Conservation (phyloP, 1,284 basidiomycete genomes). For the Entoloma clypeatum region DNA sequence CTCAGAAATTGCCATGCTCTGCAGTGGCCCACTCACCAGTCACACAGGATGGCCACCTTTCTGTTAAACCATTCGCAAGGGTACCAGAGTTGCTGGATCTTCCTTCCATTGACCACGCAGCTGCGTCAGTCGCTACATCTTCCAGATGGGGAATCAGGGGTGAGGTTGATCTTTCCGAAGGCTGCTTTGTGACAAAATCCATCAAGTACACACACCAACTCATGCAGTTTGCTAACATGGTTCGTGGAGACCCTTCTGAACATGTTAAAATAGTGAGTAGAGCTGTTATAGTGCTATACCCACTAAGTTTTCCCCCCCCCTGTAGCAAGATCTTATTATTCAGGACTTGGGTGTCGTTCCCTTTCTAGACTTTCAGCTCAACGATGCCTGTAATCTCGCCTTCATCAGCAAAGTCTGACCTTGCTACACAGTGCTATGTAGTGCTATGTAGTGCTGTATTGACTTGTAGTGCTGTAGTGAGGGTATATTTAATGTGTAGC, state of each 20-base stretch:
- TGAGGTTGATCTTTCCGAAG: slow-evolving; percentile 14
- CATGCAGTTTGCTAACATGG: slow-evolving; percentile 15
- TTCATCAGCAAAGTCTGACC: no score
- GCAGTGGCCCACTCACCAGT: no score
- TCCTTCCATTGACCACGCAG: slow-evolving; percentile 14
- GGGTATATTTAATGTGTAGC: no score
- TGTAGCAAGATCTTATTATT: slow-evolving; percentile 15
- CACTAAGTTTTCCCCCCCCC: not conserved
- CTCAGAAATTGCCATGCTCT: no score
- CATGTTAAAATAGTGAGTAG: not conserved
- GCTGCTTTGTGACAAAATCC: slow-evolving; percentile 18
- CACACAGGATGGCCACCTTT: slow-evolving; percentile 6
- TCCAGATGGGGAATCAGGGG: slow-evolving; percentile 7
- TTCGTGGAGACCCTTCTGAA: not conserved
- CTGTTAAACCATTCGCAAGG: slow-evolving; percentile 16
- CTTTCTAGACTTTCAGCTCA: slow-evolving; percentile 12
- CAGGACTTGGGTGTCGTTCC: slow-evolving; percentile 15
- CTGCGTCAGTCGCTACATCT: slow-evolving; percentile 16
- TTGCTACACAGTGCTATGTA: no score
- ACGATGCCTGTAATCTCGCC: slow-evolving; percentile 16
- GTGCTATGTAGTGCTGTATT: no score
- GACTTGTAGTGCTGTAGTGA: no score
- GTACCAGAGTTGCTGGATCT: slow-evolving; percentile 17
- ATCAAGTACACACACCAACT: slow-evolving; percentile 21
- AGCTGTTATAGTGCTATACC: not conserved